Conservation (phyloP, 331 rosid species). For the Pyrus hybrid region DNA sequence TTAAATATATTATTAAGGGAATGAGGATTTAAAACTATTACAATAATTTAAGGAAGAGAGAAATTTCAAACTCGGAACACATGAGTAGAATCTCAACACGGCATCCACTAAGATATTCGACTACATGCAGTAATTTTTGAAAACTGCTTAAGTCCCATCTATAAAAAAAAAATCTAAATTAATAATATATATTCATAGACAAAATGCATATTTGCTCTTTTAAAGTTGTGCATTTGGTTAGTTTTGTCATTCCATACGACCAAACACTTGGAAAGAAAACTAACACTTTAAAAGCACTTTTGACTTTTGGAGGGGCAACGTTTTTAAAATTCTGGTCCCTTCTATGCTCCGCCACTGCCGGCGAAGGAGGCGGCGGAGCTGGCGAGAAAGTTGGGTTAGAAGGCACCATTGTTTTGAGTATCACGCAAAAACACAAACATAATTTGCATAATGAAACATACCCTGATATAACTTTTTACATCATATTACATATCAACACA, state of each 20-base stretch:
- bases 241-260: not conserved
- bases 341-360: not conserved
- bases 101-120: too few species aligned
- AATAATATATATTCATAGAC: not conserved
- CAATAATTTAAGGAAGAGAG: too few species aligned
- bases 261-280: not conserved
- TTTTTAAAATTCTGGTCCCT: not conserved
- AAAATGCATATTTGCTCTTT: not conserved
- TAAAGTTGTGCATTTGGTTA: not conserved
- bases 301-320: not conserved
- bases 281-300: not conserved
- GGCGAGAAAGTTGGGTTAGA: not conserved
- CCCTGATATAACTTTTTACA: not conserved
- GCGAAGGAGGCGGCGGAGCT: not conserved
- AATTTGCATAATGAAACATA: not conserved
- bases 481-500: not conserved
- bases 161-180: too few species aligned
- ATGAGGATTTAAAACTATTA: too few species aligned
- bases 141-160: not conserved
- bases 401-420: not conserved
- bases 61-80: too few species aligned
- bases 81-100: too few species aligned
- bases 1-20: too few species aligned
- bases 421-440: not conserved
- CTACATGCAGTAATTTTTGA: too few species aligned